A percentile compares a stretch with the other conserved stretches of the same genome.
phyloP scores from a whole-genome alignment of 208 protist genomes.

The Leptomonas seymouri region DNA sequence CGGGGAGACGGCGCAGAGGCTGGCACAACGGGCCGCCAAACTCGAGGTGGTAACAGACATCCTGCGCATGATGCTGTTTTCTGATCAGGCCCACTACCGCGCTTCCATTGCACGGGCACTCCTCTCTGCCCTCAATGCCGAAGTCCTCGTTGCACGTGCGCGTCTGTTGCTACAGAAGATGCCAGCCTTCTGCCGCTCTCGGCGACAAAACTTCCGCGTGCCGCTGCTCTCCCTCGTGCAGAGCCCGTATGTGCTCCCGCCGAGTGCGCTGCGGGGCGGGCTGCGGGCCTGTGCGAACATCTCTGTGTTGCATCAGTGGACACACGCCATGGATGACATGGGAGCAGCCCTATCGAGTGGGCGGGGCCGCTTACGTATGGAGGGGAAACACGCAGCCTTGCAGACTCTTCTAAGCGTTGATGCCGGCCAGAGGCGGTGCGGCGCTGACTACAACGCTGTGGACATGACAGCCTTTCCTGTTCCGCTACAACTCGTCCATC shows the following conservation, averaged over 20 bases:
- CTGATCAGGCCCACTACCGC: constrained; percentile 79
- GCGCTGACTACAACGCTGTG: not conserved
- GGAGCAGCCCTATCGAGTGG: constrained; percentile 10
- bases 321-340: constrained; percentile 27
- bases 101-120: constrained; percentile 46
- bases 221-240: constrained; percentile 39
- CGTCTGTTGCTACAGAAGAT: constrained; percentile 45
- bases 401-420: constrained; percentile 8
- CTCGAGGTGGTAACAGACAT: constrained; percentile 58
- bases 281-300: constrained; percentile 44
- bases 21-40: constrained; percentile 1
- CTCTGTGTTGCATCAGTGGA: constrained; percentile 41
- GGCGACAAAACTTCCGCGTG: constrained; percentile 21
- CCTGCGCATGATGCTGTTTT: constrained; percentile 81
- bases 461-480: constrained; percentile 2
- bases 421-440: not conserved
- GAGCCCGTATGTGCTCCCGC: constrained; percentile 30
- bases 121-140: constrained; percentile 42
- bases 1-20: constrained; percentile 2
- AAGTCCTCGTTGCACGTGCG: constrained; percentile 28
- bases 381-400: constrained; percentile 15
- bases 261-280: constrained; percentile 12
- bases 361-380: constrained; percentile 9
- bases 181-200: constrained; percentile 41
- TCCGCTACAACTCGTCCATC: constrained; percentile 34